Conservation (phyloP, 371 early-diverging fungal genomes). For the Mucor mucedo region DNA sequence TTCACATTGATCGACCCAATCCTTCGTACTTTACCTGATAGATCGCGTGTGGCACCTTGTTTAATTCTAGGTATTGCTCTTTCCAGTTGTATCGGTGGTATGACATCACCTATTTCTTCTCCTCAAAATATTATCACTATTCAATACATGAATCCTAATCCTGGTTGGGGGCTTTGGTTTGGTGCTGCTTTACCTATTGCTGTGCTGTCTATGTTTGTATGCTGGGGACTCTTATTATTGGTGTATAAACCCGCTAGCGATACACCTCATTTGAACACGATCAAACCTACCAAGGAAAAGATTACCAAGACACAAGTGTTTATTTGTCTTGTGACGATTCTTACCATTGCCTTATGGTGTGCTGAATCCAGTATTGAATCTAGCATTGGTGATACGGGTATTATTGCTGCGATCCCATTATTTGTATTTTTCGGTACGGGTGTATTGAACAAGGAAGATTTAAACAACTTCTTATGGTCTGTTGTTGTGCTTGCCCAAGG, state of each 20-base stretch:
- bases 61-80: conserved; percentile 94
- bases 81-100: conserved; percentile 94
- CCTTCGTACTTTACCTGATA: conserved; percentile 67
- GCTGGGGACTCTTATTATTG: conserved; percentile 82
- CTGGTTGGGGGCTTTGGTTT: conserved; percentile 90
- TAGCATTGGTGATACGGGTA: conserved; percentile 89
- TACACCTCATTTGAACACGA: conserved; percentile 53
- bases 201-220: conserved; percentile 69
- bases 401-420: conserved; percentile 92
- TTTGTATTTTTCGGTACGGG: conserved; percentile 90
- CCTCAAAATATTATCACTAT: conserved; percentile 95
- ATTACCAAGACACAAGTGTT: conserved; percentile 62
- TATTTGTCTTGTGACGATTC: conserved; percentile 60
- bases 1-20: conserved; percentile 81
- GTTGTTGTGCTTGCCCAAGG: conserved; percentile 97
- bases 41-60: conserved; percentile 79
- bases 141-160: conserved; percentile 82
- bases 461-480: conserved; percentile 91
- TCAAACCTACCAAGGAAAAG: conserved; percentile 59
- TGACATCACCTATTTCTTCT: conserved; percentile 96
- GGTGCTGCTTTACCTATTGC: conserved; percentile 78
- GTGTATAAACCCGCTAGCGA: conserved; percentile 66
- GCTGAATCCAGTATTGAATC: conserved; percentile 71
- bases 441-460: conserved; percentile 92
- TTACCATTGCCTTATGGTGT: conserved; percentile 90